A percentile compares a stretch with the other conserved stretches of the same genome.
Conservation (phyloP, 768 basidiomycete genomes). For the Pholiota molesta region DNA sequence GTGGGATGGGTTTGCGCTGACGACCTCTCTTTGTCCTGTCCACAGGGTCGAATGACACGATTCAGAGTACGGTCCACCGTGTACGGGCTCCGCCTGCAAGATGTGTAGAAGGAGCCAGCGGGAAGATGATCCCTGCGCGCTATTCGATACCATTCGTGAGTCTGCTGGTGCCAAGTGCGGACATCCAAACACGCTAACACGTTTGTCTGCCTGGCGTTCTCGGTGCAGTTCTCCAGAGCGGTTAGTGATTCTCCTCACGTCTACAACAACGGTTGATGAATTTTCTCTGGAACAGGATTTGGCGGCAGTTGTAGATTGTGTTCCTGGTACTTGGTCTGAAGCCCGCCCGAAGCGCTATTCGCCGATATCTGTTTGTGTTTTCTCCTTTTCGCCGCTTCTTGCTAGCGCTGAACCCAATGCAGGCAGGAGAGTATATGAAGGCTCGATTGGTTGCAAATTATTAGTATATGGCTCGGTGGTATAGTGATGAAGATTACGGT, state of each 20-base stretch:
- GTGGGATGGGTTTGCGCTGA: neutral
- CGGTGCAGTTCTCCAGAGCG: constrained; percentile 33
- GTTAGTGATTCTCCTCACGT: constrained; percentile 22
- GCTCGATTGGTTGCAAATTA: constrained; percentile 41
- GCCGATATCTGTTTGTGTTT: constrained; percentile 39
- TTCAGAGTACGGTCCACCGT: constrained; percentile 56
- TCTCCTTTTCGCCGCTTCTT: neutral
- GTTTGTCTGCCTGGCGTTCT: no score
- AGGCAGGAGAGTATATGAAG: constrained; percentile 41
- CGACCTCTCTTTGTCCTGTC: neutral
- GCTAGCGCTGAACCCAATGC: neutral
- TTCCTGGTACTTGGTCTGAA: constrained; percentile 54
- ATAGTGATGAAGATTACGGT: no score
- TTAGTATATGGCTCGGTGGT: neutral
- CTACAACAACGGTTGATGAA: neutral
- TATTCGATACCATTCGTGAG: constrained; percentile 68
- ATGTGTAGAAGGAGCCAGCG: constrained; percentile 21
- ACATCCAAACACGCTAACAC: no score
- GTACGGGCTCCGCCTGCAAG: constrained; percentile 42
- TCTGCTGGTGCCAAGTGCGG: neutral
- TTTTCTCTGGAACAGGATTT: constrained; percentile 36
- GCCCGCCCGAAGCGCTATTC: constrained; percentile 52
- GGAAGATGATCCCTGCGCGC: constrained; percentile 44
- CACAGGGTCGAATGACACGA: constrained; percentile 47
- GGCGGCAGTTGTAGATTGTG: constrained; percentile 46